A percentile compares a stretch with the other conserved stretches of the same genome.
Conservation (phyloP, 495 filamentous ascomycete species). For the Hyaloscypha finlandica region DNA sequence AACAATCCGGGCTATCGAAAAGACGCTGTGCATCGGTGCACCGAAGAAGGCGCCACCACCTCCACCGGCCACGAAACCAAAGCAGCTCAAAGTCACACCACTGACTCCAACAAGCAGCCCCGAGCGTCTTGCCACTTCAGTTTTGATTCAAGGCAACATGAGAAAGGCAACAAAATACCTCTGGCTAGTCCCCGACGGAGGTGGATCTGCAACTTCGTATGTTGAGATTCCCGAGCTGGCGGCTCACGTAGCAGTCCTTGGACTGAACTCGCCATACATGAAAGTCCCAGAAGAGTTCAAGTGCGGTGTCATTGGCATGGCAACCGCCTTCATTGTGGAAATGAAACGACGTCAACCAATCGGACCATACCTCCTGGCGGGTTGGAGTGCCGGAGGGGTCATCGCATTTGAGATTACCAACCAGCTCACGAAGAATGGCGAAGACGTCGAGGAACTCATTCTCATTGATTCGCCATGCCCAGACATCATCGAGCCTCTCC, state of each 20-base stretch:
- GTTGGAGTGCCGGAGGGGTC: conserved; percentile 88
- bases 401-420: conserved; percentile 84
- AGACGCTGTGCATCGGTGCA: neutral
- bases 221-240: conserved; percentile 45
- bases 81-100: conserved; percentile 1
- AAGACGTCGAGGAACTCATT: conserved; percentile 72
- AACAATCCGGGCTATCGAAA: conserved; percentile 37
- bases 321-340: conserved; percentile 56
- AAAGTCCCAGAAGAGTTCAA: conserved; percentile 56
- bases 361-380: conserved; percentile 70
- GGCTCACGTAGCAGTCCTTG: conserved; percentile 55
- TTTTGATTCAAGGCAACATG: conserved; percentile 66
- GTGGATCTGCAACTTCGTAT: conserved; percentile 69
- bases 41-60: conserved; percentile 38
- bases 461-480: conserved; percentile 62
- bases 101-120: neutral
- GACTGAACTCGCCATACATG: conserved; percentile 66
- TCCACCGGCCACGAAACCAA: conserved; percentile 29
- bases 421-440: conserved; percentile 66
- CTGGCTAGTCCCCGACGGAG: conserved; percentile 76
- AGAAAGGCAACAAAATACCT: conserved; percentile 62
- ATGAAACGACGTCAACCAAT: conserved; percentile 62
- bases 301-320: conserved; percentile 55
- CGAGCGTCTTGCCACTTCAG: conserved; percentile 40
- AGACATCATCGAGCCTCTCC: conserved; percentile 10